A percentile compares a stretch with the other conserved stretches of the same genome.
Evolutionary conservation across 805 yeast species (phyloP).

Genomic region (Candida awuae): DNA sequence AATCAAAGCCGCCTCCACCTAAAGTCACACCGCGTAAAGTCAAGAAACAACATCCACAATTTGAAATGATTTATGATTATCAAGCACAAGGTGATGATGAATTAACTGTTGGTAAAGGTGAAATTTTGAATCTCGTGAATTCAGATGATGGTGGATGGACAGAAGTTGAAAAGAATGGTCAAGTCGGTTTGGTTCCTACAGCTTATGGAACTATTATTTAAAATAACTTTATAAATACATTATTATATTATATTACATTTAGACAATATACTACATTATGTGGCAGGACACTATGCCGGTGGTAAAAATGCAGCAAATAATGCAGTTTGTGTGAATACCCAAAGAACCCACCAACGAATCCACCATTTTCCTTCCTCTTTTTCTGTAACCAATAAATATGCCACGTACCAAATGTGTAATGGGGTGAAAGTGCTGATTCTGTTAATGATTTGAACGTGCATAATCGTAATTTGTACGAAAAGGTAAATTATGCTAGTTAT

Average conservation of each 20-base stretch:
- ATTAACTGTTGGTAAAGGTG: conserved; percentile 63
- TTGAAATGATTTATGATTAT: conserved; percentile 70
- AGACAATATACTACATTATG: too few relatives aligned
- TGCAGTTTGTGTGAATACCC: conserved; percentile 62
- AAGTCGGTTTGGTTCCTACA: conserved; percentile 69
- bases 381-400: conserved; percentile 19
- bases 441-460: conserved; percentile 83
- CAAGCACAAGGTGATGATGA: conserved; percentile 76
- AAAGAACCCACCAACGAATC: conserved; percentile 42
- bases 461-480: conserved; percentile 45
- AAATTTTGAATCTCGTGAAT: conserved; percentile 55
- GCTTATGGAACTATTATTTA: conserved; percentile 44
- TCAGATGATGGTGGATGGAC: conserved; percentile 95
- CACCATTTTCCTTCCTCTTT: conserved; percentile 9
- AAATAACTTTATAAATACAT: too few relatives aligned
- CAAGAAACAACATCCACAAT: conserved; percentile 53
- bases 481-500: conserved; percentile 38
- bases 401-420: conserved; percentile 62
- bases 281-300: too few relatives aligned
- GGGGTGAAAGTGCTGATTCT: conserved; percentile 77
- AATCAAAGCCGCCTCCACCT: conserved; percentile 51
- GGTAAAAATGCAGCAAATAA: conserved; percentile 75
- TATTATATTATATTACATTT: too few relatives aligned
- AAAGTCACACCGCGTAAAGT: conserved; percentile 67
- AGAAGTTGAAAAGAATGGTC: conserved; percentile 69